These are phyloP conservation scores for Chaetomiaceae sp. DNA, from an alignment of 2,329 filamentous ascomycete genomes.

Conservation along the genomic window DNA sequence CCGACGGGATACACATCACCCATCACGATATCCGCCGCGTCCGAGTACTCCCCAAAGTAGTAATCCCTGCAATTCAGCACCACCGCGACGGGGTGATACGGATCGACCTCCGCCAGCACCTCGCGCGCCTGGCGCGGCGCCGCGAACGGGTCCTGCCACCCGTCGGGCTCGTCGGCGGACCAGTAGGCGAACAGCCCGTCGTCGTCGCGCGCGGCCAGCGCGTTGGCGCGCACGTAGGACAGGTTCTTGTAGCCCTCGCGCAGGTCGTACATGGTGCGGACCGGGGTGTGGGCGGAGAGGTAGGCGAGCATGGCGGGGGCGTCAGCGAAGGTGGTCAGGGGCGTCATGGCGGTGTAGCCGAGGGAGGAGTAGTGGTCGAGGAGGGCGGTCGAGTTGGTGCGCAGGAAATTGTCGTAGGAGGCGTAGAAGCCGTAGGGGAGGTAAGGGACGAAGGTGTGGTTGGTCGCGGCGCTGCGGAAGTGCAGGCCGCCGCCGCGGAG, in stretches of 20 bases:
- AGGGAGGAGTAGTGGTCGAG: conserved; percentile 31
- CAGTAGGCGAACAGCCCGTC: conserved; percentile 40
- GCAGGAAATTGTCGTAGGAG: conserved; percentile 39
- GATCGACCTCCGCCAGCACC: conserved; percentile 45
- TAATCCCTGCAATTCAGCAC: conserved; percentile 58
- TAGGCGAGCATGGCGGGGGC: conserved; percentile 33
- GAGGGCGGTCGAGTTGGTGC: conserved; percentile 31
- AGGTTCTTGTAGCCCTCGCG: conserved; percentile 40
- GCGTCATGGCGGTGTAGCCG: conserved; percentile 41
- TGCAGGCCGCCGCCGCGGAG: conserved; percentile 38
- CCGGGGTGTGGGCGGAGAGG: conserved; percentile 29
- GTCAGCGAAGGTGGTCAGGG: conserved; percentile 35
- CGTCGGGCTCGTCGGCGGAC: conserved; percentile 48
- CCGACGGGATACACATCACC: conserved; percentile 55
- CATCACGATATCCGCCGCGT: conserved; percentile 53
- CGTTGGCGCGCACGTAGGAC: conserved; percentile 34
- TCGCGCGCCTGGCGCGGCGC: conserved; percentile 37
- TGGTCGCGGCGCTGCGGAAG: conserved; percentile 33
- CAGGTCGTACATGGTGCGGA: conserved; percentile 42
- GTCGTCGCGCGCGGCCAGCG: conserved; percentile 35
- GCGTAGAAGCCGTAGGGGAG: conserved; percentile 42
- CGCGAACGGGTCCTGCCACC: conserved; percentile 48
- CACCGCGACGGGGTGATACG: conserved; percentile 55
- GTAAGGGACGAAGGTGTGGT: conserved; percentile 33
- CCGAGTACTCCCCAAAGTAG: conserved; percentile 49